phyloP scores from a whole-genome alignment of 345 rosid species.

The Citrus glauca region DNA sequence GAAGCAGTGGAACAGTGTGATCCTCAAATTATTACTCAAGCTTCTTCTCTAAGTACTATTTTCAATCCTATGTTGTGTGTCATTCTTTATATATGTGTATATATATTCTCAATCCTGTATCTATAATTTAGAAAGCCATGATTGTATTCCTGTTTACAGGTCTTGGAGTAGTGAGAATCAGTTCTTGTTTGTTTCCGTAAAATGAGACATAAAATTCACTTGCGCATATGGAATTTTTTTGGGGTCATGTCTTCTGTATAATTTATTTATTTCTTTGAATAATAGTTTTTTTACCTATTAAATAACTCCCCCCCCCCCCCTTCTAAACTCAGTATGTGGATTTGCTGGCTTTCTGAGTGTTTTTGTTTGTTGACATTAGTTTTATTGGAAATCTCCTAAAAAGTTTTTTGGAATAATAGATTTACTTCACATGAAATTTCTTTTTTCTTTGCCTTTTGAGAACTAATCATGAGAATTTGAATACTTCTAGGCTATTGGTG shows the following conservation, averaged over 20 bases:
- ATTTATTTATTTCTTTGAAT: not conserved
- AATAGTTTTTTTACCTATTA: not conserved
- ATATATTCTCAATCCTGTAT: not conserved
- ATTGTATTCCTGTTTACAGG: not conserved
- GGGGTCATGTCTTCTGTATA: not conserved
- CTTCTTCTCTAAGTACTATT: constrained; percentile 34
- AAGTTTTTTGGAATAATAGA: too few species aligned
- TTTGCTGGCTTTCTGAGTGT: not conserved
- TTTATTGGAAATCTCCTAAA: too few species aligned
- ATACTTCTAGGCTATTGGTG: not conserved
- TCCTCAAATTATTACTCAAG: constrained; percentile 47
- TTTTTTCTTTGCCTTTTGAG: not conserved
- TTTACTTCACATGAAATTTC: too few species aligned
- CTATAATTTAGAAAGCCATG: not conserved
- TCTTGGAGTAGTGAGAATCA: not conserved
- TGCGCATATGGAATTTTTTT: not conserved
- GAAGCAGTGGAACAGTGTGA: constrained; percentile 29
- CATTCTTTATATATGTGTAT: too few species aligned
- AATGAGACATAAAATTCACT: not conserved
- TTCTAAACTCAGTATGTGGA: not conserved
- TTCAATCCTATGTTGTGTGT: not conserved
- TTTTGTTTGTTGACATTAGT: not conserved
- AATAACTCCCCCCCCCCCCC: too few species aligned
- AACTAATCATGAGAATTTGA: not conserved
- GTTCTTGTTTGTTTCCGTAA: not conserved